Percentiles rank a stretch among this genome's conserved stretches.
Evolutionary conservation across 805 yeast genomes (phyloP).

Genomic region (Candida saitoana): DNA sequence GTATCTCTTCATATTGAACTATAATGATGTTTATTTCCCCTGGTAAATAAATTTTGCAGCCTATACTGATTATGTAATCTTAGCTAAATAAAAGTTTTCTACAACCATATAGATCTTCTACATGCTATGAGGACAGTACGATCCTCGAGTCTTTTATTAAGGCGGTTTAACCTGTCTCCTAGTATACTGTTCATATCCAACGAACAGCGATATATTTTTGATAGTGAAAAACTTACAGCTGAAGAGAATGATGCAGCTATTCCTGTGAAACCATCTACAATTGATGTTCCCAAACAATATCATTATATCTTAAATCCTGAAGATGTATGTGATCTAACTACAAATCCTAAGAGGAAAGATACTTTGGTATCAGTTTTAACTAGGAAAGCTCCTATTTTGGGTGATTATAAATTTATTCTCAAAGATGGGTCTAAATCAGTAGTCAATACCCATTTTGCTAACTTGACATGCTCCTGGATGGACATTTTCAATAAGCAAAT

Average conservation of each 20-base stretch:
- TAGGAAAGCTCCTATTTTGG: slow-evolving; percentile 24
- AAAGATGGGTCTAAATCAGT: slow-evolving; percentile 10
- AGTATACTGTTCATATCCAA: slow-evolving; percentile 26
- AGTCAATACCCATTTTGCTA: slow-evolving; percentile 24
- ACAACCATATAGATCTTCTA: neutral
- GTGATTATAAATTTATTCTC: slow-evolving; percentile 24
- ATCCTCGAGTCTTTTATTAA: neutral
- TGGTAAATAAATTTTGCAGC: no score
- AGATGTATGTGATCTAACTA: slow-evolving; percentile 30
- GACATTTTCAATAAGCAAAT: slow-evolving; percentile 22
- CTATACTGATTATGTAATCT: neutral
- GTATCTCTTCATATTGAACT: no score
- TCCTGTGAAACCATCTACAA: slow-evolving; percentile 24
- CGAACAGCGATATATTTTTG: slow-evolving; percentile 23
- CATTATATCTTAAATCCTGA: slow-evolving; percentile 32
- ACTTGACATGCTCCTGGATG: slow-evolving; percentile 27
- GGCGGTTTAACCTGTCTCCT: slow-evolving; percentile 1
- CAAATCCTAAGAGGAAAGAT: slow-evolving; percentile 27
- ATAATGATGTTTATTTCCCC: no score
- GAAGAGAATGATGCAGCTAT: slow-evolving; percentile 32
- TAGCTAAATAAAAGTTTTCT: neutral
- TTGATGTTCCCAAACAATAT: slow-evolving; percentile 13
- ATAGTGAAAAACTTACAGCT: slow-evolving; percentile 23
- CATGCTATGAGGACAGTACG: neutral
- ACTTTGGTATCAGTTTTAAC: slow-evolving; percentile 27